phyloP scores from a whole-genome alignment of 2,329 filamentous ascomycete species.

The Aspergillus ochraceoroseus region DNA sequence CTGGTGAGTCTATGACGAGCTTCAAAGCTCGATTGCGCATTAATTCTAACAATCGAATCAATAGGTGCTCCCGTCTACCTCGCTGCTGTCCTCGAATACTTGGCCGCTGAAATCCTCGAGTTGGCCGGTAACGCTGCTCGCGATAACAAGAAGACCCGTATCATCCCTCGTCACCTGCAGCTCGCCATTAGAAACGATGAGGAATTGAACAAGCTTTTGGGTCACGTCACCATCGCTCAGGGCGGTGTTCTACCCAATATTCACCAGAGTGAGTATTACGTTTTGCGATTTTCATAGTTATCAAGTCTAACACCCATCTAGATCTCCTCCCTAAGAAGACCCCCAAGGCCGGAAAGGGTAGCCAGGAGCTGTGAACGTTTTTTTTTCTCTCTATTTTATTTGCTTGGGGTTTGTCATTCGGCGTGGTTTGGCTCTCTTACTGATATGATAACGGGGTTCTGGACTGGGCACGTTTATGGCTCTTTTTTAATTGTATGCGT shows the following conservation, averaged over 20 bases:
- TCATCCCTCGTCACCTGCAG: slow-evolving; percentile 97
- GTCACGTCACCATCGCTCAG: slow-evolving; percentile 90
- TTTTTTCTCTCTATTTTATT: slow-evolving; percentile 43
- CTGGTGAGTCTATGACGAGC: slow-evolving; percentile 52
- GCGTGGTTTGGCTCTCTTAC: slow-evolving; percentile 65
- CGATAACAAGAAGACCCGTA: slow-evolving; percentile 99
- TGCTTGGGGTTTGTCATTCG: slow-evolving; percentile 58
- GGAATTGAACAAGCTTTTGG: slow-evolving; percentile 99
- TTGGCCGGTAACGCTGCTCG: slow-evolving; percentile 97
- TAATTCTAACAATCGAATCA: background rate
- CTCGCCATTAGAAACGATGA: slow-evolving; percentile 99
- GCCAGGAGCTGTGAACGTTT: slow-evolving; percentile 80
- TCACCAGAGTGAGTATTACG: slow-evolving; percentile 57
- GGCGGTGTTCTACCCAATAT: slow-evolving; percentile 98
- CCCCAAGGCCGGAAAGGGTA: slow-evolving; percentile 84
- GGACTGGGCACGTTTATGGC: slow-evolving; percentile 56
- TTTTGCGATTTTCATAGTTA: slow-evolving; percentile 87
- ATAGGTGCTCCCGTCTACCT: slow-evolving; percentile 86
- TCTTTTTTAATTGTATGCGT: slow-evolving; percentile 50
- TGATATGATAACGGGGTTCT: slow-evolving; percentile 70
- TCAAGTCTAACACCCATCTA: too few relatives aligned
- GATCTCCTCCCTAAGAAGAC: slow-evolving; percentile 99
- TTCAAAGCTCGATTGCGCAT: background rate
- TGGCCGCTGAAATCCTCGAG: slow-evolving; percentile 97
- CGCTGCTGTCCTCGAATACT: slow-evolving; percentile 95